A percentile compares a stretch with the other conserved stretches of the same genome.
Evolutionary conservation across 2,329 filamentous ascomycete species (phyloP).

Genomic region (Byssoonygena ceratinophila): DNA sequence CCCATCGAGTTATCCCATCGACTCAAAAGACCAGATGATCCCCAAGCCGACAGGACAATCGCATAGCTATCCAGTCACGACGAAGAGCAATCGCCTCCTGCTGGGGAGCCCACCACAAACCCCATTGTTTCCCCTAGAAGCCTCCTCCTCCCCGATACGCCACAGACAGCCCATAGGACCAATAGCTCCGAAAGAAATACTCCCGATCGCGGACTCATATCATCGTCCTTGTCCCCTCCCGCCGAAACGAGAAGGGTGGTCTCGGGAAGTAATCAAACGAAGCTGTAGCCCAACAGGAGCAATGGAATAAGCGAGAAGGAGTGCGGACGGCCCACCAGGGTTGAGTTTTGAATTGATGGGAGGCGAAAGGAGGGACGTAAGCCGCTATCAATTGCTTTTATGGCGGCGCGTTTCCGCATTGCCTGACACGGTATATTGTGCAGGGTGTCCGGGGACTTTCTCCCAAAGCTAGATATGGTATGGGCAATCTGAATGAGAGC

Average conservation of each 20-base stretch:
- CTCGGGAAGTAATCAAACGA: background rate
- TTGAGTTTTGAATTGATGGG: constrained; percentile 31
- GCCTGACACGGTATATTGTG: constrained; percentile 39
- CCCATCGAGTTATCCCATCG: constrained; percentile 92
- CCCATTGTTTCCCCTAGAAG: constrained; percentile 31
- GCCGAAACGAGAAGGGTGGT: constrained; percentile 9
- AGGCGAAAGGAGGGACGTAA: constrained; percentile 56
- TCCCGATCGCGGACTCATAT: constrained; percentile 14
- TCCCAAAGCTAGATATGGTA: constrained; percentile 68
- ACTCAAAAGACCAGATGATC: constrained; percentile 16
- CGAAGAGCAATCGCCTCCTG: constrained; percentile 60
- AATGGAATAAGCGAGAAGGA: constrained; percentile 23
- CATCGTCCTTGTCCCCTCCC: constrained; percentile 11
- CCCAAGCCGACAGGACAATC: constrained; percentile 57
- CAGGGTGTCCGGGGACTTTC: constrained; percentile 99
- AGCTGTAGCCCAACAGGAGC: constrained; percentile 15
- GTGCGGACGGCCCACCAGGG: constrained; percentile 45
- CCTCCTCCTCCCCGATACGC: constrained; percentile 11
- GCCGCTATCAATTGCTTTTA: constrained; percentile 87
- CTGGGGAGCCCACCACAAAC: constrained; percentile 4
- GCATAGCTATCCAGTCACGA: constrained; percentile 96
- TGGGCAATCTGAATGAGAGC: constrained; percentile 21
- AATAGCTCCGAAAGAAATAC: constrained; percentile 1
- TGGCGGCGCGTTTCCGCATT: constrained; percentile 98
- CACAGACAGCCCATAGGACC: background rate